phyloP scores from a whole-genome alignment of 2,329 filamentous ascomycete genomes.

The Fusarium pseudograminearum region DNA sequence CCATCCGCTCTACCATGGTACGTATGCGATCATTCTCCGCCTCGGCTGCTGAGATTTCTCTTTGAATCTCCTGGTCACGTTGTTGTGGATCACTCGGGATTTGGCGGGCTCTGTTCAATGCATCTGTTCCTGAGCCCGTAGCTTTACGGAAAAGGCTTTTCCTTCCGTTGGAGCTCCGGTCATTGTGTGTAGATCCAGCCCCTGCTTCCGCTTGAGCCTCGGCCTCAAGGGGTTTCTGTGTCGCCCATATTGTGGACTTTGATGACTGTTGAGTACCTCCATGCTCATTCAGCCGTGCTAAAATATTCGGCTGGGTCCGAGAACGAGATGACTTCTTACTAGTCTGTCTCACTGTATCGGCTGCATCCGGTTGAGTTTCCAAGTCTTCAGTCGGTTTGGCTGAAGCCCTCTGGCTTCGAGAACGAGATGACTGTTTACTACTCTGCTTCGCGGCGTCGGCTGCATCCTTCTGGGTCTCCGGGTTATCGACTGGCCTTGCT shows the following conservation, averaged over 20 bases:
- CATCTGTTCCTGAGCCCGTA: background rate
- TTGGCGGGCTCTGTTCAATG: conserved; percentile 8
- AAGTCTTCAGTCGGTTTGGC: background rate
- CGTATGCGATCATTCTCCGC: conserved; percentile 14
- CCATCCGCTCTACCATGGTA: background rate
- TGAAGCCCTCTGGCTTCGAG: background rate
- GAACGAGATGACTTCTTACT: background rate
- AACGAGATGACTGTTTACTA: background rate
- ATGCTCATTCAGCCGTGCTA: background rate
- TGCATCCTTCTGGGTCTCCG: background rate
- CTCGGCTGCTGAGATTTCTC: conserved; percentile 38
- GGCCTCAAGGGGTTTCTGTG: background rate
- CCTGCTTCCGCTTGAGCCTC: background rate
- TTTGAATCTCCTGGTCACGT: conserved; percentile 37
- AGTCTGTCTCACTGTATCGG: background rate
- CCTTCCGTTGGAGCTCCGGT: background rate
- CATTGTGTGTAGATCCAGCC: background rate
- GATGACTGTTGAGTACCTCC: background rate
- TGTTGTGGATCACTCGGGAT: conserved; percentile 28
- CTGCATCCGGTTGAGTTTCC: background rate
- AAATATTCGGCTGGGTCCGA: background rate
- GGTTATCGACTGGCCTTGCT: background rate
- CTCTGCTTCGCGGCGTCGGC: background rate
- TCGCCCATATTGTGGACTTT: background rate
- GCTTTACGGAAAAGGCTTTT: conserved; percentile 24